Conservation (phyloP, 2,329 filamentous ascomycete genomes). For the Colletotrichum truncatum region DNA sequence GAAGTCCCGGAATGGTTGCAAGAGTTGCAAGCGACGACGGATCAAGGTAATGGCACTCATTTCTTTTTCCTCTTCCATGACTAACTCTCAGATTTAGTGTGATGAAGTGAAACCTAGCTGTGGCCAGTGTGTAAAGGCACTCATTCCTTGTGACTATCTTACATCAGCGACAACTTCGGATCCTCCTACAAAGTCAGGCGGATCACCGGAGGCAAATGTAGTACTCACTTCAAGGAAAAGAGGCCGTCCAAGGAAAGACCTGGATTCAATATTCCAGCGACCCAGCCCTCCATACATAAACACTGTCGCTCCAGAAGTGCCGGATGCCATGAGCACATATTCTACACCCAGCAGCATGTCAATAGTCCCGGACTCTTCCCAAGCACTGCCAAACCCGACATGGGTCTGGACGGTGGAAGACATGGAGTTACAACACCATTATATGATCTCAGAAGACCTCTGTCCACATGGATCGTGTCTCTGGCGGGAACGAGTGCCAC, state of each 20-base stretch:
- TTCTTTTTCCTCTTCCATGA: not conserved
- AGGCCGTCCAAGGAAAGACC: not conserved
- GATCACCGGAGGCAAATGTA: not conserved
- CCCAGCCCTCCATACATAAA: not conserved
- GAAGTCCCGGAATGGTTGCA: conserved; percentile 35
- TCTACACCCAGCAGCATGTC: not conserved
- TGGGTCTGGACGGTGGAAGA: conserved; percentile 25
- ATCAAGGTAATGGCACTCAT: conserved; percentile 25
- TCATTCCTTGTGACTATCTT: conserved; percentile 13
- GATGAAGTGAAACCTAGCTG: conserved; percentile 16
- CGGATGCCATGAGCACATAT: not conserved
- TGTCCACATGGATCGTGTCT: not conserved
- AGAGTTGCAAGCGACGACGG: conserved; percentile 33
- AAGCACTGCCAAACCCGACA: not conserved
- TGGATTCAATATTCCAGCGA: not conserved
- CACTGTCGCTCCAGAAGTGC: not conserved
- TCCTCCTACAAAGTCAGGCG: not conserved
- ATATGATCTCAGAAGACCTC: conserved; percentile 1
- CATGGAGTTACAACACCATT: conserved; percentile 27
- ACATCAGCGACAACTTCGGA: not conserved
- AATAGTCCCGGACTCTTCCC: not conserved
- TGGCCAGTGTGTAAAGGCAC: conserved; percentile 10
- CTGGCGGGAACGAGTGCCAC: conserved; percentile 27
- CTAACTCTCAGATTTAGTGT: not conserved
- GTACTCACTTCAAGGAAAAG: not conserved